Conservation (phyloP, 345 rosid genomes). For the Salix dunnii region DNA sequence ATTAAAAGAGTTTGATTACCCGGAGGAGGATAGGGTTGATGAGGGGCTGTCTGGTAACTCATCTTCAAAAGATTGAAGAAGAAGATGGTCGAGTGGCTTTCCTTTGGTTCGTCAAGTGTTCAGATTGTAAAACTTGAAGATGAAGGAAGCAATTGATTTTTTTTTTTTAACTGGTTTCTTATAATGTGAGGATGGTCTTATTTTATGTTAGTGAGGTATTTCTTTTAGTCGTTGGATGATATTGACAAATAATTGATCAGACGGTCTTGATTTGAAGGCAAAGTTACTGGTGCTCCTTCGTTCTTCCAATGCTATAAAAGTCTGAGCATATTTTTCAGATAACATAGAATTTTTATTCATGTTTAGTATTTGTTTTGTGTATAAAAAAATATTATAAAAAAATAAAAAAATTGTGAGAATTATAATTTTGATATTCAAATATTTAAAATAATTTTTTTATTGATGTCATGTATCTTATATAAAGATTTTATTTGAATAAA, state of each 20-base stretch:
- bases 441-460: no score
- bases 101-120: background rate
- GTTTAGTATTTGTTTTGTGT: no score
- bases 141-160: no score
- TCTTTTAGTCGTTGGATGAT: background rate
- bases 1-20: constrained; percentile 26
- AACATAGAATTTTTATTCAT: no score
- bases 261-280: background rate
- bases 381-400: no score
- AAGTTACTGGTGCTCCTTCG: background rate
- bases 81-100: background rate
- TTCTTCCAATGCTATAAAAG: background rate
- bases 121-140: no score
- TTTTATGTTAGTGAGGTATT: background rate
- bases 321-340: no score
- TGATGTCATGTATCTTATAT: no score
- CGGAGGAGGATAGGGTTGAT: constrained; percentile 58
- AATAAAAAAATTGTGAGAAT: no score
- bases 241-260: background rate
- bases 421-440: no score
- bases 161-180: background rate
- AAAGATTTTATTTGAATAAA: no score
- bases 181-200: background rate
- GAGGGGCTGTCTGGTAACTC: constrained; percentile 63
- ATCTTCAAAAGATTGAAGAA: constrained; percentile 11